Base-by-base conservation (phyloP, 257 asterid species). In the Agastache rugosa region DNA sequence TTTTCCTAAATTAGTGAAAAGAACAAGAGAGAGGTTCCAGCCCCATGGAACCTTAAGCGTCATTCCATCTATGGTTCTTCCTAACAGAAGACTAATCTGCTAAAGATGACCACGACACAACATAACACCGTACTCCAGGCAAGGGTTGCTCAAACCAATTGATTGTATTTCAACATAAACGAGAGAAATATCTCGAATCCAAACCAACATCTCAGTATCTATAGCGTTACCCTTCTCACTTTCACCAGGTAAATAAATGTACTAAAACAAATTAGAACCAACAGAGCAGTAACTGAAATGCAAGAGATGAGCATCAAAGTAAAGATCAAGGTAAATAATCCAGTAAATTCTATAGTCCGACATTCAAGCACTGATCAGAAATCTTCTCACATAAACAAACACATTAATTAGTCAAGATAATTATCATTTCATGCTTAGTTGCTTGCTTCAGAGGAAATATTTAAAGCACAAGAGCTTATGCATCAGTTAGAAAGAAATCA, bases 391-490 rank as follows among this genome's bases (percentile, higher is more conserved):
- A 59, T 20, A 31, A 42, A 77, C 37, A 71, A 55, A 53, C 54
- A 25, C 31, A 37, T 42, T 8, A 12, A 63, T 12, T 27, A 20
- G 34, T 22, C 53, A 11, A 47, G 6, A 9, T 51, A 35, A 41
- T 34, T 44, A 65, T 31, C 56, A 59, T 31, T n/a, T 47, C 60
- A 55, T 42, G 61, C 25, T 4, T 41, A 6, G 66, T 65, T 71
- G 63, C 76, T 65, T 71, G 63, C 76, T 44, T 63, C 61, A 29
- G 20, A 67, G 55, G 62, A 77, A 19, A 35, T 25, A 67, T 72
- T 53, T 44, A 45, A 69, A 61, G 76, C 50, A 41, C 59, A 75
- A 19, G 29, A 63, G 35, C 63, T 31, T 47, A 15, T 9, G 75
- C 76, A 61, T 31, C 70, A 67, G 61, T 61, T 62, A 68, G 42